phyloP scores from a whole-genome alignment of 129 eudicot species.

The Artemisia annua region DNA sequence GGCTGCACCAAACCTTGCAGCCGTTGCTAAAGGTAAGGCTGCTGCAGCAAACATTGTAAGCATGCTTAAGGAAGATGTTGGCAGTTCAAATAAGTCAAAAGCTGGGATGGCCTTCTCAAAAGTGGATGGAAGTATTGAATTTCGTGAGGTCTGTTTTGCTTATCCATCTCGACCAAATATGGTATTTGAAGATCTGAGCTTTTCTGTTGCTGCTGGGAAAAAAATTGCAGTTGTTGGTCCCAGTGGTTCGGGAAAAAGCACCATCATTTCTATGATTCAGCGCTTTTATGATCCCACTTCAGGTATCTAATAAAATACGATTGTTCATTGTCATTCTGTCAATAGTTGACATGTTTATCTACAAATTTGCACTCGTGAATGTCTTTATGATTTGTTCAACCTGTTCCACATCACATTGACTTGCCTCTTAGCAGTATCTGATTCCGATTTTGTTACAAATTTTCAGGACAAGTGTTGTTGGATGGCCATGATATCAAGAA shows the following conservation, averaged over 20 bases:
- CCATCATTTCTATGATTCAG: slow-evolving; percentile 64
- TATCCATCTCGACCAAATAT: slow-evolving; percentile 67
- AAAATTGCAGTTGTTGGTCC: slow-evolving; percentile 71
- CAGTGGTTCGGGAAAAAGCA: slow-evolving; percentile 88
- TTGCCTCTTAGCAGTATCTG: not conserved
- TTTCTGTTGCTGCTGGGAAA: slow-evolving; percentile 57
- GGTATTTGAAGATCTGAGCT: slow-evolving; percentile 59
- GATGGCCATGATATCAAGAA: slow-evolving; percentile 62
- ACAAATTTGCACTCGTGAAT: too few species aligned
- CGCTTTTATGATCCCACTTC: slow-evolving; percentile 65
- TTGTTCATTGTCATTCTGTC: not conserved
- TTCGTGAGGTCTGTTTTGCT: slow-evolving; percentile 52
- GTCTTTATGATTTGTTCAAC: too few species aligned
- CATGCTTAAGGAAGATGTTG: slow-evolving; percentile 55
- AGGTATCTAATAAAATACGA: slow-evolving; percentile 41
- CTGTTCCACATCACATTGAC: not conserved
- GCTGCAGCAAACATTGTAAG: slow-evolving; percentile 58
- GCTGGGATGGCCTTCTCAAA: slow-evolving; percentile 48
- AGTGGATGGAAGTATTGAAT: slow-evolving; percentile 56
- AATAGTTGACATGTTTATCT: too few species aligned
- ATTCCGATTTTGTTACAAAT: not conserved
- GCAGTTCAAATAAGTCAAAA: slow-evolving; percentile 26
- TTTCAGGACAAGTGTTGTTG: slow-evolving; percentile 54
- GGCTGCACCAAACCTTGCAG: slow-evolving; percentile 81
- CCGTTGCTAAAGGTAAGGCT: slow-evolving; percentile 69